phyloP scores from a whole-genome alignment of 176 grass and related monocot genomes.

The Lolium multiflorum region DNA sequence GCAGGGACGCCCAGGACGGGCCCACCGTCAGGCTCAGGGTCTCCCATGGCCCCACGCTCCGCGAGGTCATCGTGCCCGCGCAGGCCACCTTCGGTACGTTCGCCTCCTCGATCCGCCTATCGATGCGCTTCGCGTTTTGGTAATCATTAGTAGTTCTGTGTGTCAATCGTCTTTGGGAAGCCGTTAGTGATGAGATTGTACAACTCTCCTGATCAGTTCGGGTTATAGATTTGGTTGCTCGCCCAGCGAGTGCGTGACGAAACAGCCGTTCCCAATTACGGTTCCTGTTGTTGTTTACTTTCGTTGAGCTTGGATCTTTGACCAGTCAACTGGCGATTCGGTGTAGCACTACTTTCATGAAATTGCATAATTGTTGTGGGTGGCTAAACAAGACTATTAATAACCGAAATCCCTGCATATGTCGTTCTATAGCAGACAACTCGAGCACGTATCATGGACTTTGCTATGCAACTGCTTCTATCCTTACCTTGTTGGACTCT shows the following conservation, averaged over 20 bases:
- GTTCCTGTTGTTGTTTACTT: background rate
- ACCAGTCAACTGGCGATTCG: conserved; percentile 37
- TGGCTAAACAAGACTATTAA: conserved; percentile 24
- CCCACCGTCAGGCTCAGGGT: conserved; percentile 80
- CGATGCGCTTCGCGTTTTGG: background rate
- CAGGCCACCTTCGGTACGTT: conserved; percentile 82
- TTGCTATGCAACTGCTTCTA: conserved; percentile 10
- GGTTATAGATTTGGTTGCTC: conserved; percentile 17
- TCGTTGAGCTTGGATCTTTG: conserved; percentile 42
- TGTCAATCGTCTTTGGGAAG: background rate
- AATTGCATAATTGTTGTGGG: background rate
- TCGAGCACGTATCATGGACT: background rate
- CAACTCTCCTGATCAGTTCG: background rate
- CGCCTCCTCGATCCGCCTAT: background rate
- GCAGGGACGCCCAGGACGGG: conserved; percentile 61
- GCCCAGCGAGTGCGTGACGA: background rate
- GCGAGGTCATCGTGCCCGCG: conserved; percentile 69
- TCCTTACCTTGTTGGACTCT: conserved; percentile 24
- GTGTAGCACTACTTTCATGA: background rate
- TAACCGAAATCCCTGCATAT: background rate
- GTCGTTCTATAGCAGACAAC: background rate
- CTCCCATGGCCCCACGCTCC: conserved; percentile 63
- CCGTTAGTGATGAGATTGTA: background rate
- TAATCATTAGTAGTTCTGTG: background rate
- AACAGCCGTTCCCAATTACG: background rate